These are phyloP conservation scores for Fusarium cicatricum DNA, from an alignment of 2,329 filamentous ascomycete species.

Conservation along the genomic window DNA sequence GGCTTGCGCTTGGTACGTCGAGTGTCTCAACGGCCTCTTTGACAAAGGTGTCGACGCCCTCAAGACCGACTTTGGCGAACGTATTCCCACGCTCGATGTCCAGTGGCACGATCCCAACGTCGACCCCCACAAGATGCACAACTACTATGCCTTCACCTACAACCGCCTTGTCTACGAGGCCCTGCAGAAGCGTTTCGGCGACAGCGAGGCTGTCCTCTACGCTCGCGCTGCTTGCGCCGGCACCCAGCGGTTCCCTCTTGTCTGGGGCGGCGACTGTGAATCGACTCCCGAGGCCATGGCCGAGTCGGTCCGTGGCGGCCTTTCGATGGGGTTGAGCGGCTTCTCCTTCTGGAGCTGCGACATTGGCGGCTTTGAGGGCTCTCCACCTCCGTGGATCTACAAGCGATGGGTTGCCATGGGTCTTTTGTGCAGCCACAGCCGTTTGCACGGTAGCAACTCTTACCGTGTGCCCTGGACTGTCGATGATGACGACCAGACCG, in stretches of 20 bases:
- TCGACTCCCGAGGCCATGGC: conserved; percentile 77
- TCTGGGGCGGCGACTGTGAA: conserved; percentile 80
- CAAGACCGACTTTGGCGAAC: conserved; percentile 81
- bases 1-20: conserved; percentile 70
- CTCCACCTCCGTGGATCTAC: conserved; percentile 72
- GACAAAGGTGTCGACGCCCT: conserved; percentile 75
- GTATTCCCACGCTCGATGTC: conserved; percentile 71
- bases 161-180: conserved; percentile 75
- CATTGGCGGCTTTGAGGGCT: conserved; percentile 77
- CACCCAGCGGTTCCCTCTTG: conserved; percentile 72
- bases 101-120: conserved; percentile 67
- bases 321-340: conserved; percentile 69
- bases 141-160: conserved; percentile 78
- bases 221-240: conserved; percentile 73
- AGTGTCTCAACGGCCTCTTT: conserved; percentile 69
- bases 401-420: conserved; percentile 84
- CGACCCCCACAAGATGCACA: conserved; percentile 75
- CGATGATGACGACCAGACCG: conserved; percentile 67
- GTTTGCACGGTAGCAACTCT: conserved; percentile 73
- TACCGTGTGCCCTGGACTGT: conserved; percentile 81
- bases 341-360: conserved; percentile 76
- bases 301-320: conserved; percentile 72
- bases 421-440: conserved; percentile 73
- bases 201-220: conserved; percentile 68
- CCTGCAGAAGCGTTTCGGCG: conserved; percentile 62